These are phyloP conservation scores for Ustilago shanxiensis DNA, from an alignment of 1,284 basidiomycete species.

Conservation along the genomic window DNA sequence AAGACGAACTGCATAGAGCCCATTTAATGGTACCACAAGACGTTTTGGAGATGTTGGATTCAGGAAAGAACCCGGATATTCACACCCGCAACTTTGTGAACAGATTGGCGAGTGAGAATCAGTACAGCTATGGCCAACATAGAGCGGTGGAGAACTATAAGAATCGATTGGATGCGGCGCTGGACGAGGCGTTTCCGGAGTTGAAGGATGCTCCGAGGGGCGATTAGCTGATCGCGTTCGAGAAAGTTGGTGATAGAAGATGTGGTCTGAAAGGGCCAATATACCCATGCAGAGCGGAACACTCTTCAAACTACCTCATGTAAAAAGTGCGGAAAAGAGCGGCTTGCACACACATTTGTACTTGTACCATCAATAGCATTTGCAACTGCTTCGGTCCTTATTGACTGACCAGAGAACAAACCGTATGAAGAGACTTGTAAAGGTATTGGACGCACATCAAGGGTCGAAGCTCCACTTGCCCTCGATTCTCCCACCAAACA, in stretches of 20 bases:
- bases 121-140: slow-evolving; percentile 65
- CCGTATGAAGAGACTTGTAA: not conserved
- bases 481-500: slow-evolving; percentile 35
- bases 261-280: not conserved
- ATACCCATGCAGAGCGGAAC: not conserved
- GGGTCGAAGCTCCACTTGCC: slow-evolving; percentile 36
- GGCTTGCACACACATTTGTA: not conserved
- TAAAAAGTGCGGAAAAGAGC: too few species aligned
- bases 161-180: slow-evolving; percentile 21
- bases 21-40: slow-evolving; percentile 60
- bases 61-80: slow-evolving; percentile 67
- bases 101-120: slow-evolving; percentile 66
- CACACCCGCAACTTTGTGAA: slow-evolving; percentile 65
- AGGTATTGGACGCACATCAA: not conserved
- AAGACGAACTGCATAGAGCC: slow-evolving; percentile 49
- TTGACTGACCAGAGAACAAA: not conserved
- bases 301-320: not conserved
- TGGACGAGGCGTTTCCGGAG: slow-evolving; percentile 49
- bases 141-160: slow-evolving; percentile 42
- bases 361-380: not conserved
- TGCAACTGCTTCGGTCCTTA: not conserved
- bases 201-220: slow-evolving; percentile 12
- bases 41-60: slow-evolving; percentile 65
- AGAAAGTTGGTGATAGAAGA: not conserved
- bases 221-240: not conserved